Base-by-base conservation (phyloP, 768 basidiomycete species). In the Tremella yokohamensis region DNA sequence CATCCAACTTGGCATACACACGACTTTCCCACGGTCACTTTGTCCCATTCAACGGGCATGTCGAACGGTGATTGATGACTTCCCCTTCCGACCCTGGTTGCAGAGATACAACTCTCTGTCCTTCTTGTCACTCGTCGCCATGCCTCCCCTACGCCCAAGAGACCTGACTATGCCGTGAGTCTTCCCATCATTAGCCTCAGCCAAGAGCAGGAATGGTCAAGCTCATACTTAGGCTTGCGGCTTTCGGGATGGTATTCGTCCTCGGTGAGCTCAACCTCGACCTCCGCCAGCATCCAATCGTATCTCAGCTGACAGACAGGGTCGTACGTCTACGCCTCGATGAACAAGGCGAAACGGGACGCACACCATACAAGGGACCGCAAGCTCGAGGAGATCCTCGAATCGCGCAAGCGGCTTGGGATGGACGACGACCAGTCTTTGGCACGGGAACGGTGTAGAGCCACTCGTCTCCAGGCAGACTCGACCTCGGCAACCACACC, bases 211-310 rank as follows among this genome's bases (percentile, higher is more conserved):
- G 25, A 15, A 3, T n/a, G n/a, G n/a, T n/a, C n/a, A 22, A 15
- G 22, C 16, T 34, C 18, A n/a, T 48, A 24, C 15, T 16, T 16
- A 62, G 61, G 1, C 25, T 56, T 29, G 70, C 63, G 25, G 70
- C 70, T 44, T 72, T 72, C 56, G 61, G 63, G 49, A 69, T 69
- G 67, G 65, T 66, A 49, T 62, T 72, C 42, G 67, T 69, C 9
- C 63, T 72, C 20, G 60, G 65, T 63, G n/a, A 20, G 58, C 49
- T 25, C 22, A 29, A 42, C 49, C 19, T 42, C 22, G 40, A 37
- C 34, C 54, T 40, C 12, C 16, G 44, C 8, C 8, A 38, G 8
- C 29, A 37, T 8, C 15, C 40, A 9, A n/a, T 34, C 3, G 16
- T n/a, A 7, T 9, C 20, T 13, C n/a, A 34, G 20, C 20, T 37